Evolutionary conservation across 2,329 filamentous ascomycete species (phyloP).

Genomic region (Zopfia rhizophila): DNA sequence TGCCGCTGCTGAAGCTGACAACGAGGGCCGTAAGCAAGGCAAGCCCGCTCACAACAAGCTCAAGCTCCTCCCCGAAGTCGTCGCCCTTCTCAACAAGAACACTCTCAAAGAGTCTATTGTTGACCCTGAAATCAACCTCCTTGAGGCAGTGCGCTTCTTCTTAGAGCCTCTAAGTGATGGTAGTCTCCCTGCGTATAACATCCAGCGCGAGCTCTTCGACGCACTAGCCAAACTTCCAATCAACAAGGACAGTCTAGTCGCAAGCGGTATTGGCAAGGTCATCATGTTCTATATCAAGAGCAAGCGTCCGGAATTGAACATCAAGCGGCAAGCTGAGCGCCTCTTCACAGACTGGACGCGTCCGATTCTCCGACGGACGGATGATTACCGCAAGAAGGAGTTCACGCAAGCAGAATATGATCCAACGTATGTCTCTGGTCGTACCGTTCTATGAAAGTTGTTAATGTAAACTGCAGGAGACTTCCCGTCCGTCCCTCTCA

Average conservation of each 20-base stretch:
- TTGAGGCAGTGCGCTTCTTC: slow-evolving; percentile 97
- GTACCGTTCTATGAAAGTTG: slow-evolving; percentile 6
- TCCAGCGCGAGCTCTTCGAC: slow-evolving; percentile 92
- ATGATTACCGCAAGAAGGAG: slow-evolving; percentile 93
- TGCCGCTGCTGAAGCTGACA: slow-evolving; percentile 86
- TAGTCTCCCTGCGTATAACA: slow-evolving; percentile 93
- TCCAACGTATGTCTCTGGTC: slow-evolving; percentile 57
- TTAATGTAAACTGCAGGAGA: slow-evolving; percentile 36
- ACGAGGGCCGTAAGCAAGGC: slow-evolving; percentile 79
- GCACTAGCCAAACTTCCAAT: slow-evolving; percentile 84
- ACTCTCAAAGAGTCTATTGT: slow-evolving; percentile 85
- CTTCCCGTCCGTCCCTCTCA: slow-evolving; percentile 36
- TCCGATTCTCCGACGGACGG: slow-evolving; percentile 90
- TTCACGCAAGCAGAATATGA: slow-evolving; percentile 69
- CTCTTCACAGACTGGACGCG: slow-evolving; percentile 96
- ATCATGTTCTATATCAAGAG: slow-evolving; percentile 97
- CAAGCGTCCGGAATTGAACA: slow-evolving; percentile 84
- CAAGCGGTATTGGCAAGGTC: slow-evolving; percentile 94
- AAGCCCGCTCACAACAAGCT: slow-evolving; percentile 92
- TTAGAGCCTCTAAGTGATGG: slow-evolving; percentile 95
- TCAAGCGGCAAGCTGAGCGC: slow-evolving; percentile 93
- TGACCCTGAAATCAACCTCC: slow-evolving; percentile 93
- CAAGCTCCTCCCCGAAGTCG: slow-evolving; percentile 90
- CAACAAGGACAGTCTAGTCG: slow-evolving; percentile 88
- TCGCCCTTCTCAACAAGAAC: slow-evolving; percentile 87